These are phyloP conservation scores for Tricholoma saponaceum DNA, from an alignment of 768 basidiomycete species.

Conservation along the genomic window DNA sequence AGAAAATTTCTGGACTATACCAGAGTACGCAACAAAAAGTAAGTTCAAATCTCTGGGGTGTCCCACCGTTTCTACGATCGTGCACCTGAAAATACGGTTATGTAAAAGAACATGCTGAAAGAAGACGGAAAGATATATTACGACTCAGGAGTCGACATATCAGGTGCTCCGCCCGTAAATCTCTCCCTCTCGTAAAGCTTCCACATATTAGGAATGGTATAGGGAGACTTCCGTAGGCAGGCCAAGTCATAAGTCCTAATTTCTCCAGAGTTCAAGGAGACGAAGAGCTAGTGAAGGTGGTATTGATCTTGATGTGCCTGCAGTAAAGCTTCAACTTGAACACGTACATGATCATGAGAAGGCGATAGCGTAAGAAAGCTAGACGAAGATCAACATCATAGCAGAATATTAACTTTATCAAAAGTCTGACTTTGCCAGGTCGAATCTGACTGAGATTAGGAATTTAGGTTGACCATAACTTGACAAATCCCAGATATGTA, in stretches of 20 bases:
- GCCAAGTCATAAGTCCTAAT: conserved; percentile 75
- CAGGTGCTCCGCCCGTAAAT: conserved; percentile 36
- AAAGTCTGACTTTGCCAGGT: conserved; percentile 40
- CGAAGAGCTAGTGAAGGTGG: conserved; percentile 35
- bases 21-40: conserved; percentile 72
- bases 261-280: conserved; percentile 48
- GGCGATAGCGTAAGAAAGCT: conserved; percentile 64
- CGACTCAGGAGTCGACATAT: conserved; percentile 27
- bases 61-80: conserved; percentile 56
- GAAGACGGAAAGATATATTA: conserved; percentile 15
- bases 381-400: neutral
- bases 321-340: neutral
- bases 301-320: conserved; percentile 11
- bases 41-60: conserved; percentile 74
- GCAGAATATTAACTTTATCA: no score
- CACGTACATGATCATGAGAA: conserved; percentile 65
- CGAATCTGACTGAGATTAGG: conserved; percentile 44
- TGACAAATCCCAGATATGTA: conserved; percentile 62
- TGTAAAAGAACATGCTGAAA: neutral
- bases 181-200: conserved; percentile 59
- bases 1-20: conserved; percentile 28
- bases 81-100: conserved; percentile 27
- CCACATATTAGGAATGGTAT: conserved; percentile 76
- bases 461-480: conserved; percentile 49
- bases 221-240: conserved; percentile 61